phyloP scores from a whole-genome alignment of 805 yeast genomes.

The Helenozyma rhizophorensis region DNA sequence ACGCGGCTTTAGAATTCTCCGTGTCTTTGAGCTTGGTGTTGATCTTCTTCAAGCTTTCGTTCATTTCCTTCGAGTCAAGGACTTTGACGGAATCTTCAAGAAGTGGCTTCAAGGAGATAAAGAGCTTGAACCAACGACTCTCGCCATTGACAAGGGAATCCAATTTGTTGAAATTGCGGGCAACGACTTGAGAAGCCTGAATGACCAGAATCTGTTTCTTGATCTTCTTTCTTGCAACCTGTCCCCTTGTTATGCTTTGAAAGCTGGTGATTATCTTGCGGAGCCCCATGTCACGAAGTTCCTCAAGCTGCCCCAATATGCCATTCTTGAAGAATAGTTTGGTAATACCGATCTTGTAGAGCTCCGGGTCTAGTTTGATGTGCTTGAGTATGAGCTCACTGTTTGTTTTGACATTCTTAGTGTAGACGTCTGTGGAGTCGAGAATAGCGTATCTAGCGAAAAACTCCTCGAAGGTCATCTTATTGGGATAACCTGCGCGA shows the following conservation, averaged over 20 bases:
- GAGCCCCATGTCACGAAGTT: constrained; percentile 63
- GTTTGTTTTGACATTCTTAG: constrained; percentile 55
- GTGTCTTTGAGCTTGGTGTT: constrained; percentile 40
- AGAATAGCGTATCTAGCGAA: constrained; percentile 71
- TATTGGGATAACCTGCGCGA: constrained; percentile 93
- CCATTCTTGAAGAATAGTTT: constrained; percentile 76
- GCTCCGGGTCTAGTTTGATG: constrained; percentile 55
- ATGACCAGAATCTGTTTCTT: constrained; percentile 49
- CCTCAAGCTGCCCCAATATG: constrained; percentile 73
- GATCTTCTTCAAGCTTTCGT: constrained; percentile 50
- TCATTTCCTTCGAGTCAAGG: constrained; percentile 51
- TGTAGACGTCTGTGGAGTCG: constrained; percentile 39
- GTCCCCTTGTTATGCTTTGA: constrained; percentile 66
- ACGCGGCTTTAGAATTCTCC: constrained; percentile 23
- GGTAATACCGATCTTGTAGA: constrained; percentile 64
- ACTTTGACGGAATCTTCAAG: constrained; percentile 60
- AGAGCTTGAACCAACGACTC: constrained; percentile 67
- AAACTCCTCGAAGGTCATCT: constrained; percentile 81
- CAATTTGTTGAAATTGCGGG: constrained; percentile 54
- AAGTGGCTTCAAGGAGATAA: constrained; percentile 69
- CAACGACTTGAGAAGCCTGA: constrained; percentile 67
- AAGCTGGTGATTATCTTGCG: constrained; percentile 51
- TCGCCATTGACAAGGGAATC: constrained; percentile 43
- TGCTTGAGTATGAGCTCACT: constrained; percentile 64
- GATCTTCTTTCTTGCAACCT: constrained; percentile 47